phyloP scores from a whole-genome alignment of 768 basidiomycete genomes.

The Mycena haematopus region DNA sequence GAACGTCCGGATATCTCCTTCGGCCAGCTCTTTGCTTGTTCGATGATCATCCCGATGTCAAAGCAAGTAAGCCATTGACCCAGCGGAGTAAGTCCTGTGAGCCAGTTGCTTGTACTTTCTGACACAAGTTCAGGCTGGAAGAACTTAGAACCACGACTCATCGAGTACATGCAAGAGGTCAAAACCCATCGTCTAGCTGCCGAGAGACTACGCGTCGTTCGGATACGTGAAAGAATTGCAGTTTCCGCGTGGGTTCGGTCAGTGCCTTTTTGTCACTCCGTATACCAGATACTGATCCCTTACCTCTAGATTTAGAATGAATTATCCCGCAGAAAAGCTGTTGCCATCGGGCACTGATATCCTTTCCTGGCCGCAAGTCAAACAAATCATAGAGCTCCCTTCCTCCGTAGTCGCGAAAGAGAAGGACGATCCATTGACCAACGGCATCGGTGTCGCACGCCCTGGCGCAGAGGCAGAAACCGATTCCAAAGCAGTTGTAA shows the following conservation, averaged over 20 bases:
- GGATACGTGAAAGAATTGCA: constrained; percentile 29
- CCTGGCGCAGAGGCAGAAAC: not conserved
- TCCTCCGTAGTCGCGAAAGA: not conserved
- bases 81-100: constrained; percentile 27
- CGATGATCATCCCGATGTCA: constrained; percentile 30
- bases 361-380: constrained; percentile 24
- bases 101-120: not conserved
- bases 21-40: constrained; percentile 20
- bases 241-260: constrained; percentile 31
- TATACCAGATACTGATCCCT: too few species aligned
- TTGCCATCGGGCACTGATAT: constrained; percentile 39
- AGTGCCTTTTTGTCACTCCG: too few species aligned
- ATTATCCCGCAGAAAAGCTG: constrained; percentile 26
- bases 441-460: not conserved
- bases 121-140: constrained; percentile 33
- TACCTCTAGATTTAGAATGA: constrained; percentile 25
- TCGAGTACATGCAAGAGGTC: constrained; percentile 36
- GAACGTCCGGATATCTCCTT: too few species aligned
- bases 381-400: constrained; percentile 30
- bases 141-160: constrained; percentile 36
- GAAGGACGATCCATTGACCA: not conserved
- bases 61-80: constrained; percentile 28
- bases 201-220: constrained; percentile 30
- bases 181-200: constrained; percentile 28
- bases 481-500: not conserved